A percentile compares a stretch with the other conserved stretches of the same genome.
These are phyloP conservation scores for Eucalyptus globulus DNA, from an alignment of 345 rosid genomes.

Conservation along the genomic window DNA sequence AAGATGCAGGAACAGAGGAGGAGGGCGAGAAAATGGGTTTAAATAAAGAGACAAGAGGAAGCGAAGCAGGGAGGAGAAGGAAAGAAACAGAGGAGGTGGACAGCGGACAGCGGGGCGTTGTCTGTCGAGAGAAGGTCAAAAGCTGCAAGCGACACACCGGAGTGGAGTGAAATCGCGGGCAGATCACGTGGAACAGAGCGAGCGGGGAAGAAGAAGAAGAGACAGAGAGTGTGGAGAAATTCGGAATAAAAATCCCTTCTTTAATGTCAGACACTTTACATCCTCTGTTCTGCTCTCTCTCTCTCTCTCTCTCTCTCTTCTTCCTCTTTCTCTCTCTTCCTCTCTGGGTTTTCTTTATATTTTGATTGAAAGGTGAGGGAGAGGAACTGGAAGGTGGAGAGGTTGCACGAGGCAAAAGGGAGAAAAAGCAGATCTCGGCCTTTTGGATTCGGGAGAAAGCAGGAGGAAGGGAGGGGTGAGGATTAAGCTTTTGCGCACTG, in stretches of 20 bases:
- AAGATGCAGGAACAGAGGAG: background rate
- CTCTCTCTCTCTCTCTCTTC: background rate
- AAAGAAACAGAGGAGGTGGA: background rate
- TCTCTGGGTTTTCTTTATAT: background rate
- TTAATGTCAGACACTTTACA: background rate
- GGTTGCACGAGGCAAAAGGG: background rate
- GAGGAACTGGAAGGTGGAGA: background rate
- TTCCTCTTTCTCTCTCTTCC: background rate
- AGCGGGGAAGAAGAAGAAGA: background rate
- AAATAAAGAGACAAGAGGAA: background rate
- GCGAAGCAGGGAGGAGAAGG: background rate
- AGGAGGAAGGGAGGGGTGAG: background rate
- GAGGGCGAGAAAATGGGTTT: background rate
- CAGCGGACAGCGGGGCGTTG: slow-evolving; percentile 2
- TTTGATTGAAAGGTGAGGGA: background rate
- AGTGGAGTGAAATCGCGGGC: background rate
- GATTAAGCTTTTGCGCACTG: background rate
- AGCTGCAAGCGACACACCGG: slow-evolving; percentile 30
- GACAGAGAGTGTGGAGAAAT: background rate
- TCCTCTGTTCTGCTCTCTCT: background rate
- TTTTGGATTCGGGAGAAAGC: background rate
- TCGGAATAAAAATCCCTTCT: background rate
- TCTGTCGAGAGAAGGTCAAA: slow-evolving; percentile 53
- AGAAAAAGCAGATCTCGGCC: background rate
- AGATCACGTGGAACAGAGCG: slow-evolving; percentile 11